phyloP scores from a whole-genome alignment of 78 protist genomes.

The Speleostelium caveatum region DNA sequence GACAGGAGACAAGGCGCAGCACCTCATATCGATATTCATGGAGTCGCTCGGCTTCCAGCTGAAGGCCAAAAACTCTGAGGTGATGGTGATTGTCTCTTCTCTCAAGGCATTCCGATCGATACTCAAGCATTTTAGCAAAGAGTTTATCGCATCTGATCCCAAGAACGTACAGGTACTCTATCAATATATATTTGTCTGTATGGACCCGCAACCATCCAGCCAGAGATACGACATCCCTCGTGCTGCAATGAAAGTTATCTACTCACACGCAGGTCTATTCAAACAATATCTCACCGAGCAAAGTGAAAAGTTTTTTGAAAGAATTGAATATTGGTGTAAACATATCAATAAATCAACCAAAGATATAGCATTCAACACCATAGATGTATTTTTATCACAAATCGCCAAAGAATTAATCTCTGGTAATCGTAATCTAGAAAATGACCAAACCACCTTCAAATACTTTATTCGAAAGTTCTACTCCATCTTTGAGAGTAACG shows the following conservation, averaged over 20 bases:
- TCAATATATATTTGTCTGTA: slow-evolving; percentile 53
- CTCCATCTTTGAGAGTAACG: slow-evolving; percentile 31
- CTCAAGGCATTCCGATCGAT: slow-evolving; percentile 22
- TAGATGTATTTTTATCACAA: slow-evolving; percentile 68
- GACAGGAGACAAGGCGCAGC: slow-evolving; percentile 42
- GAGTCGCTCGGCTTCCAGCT: slow-evolving; percentile 70
- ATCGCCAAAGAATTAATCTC: slow-evolving; percentile 42
- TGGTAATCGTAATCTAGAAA: slow-evolving; percentile 58
- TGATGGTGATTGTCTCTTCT: slow-evolving; percentile 13
- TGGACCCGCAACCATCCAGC: slow-evolving; percentile 34
- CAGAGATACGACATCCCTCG: slow-evolving; percentile 57
- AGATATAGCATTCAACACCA: slow-evolving; percentile 72
- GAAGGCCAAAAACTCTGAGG: slow-evolving; percentile 46
- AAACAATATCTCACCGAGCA: slow-evolving; percentile 79
- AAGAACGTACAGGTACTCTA: slow-evolving; percentile 64
- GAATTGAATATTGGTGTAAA: slow-evolving; percentile 62
- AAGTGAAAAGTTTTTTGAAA: slow-evolving; percentile 9
- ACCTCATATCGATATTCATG: slow-evolving; percentile 39
- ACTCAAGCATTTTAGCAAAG: slow-evolving; percentile 43
- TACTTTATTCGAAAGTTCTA: slow-evolving; percentile 73
- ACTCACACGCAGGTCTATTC: slow-evolving; percentile 53
- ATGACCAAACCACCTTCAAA: slow-evolving; percentile 60
- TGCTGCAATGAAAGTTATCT: slow-evolving; percentile 60
- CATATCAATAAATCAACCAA: slow-evolving; percentile 71
- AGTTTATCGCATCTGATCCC: slow-evolving; percentile 31